Percentiles rank a stretch among this genome's conserved stretches.
phyloP scores from a whole-genome alignment of 1,284 basidiomycete species.

The Amylostereum chailletii region DNA sequence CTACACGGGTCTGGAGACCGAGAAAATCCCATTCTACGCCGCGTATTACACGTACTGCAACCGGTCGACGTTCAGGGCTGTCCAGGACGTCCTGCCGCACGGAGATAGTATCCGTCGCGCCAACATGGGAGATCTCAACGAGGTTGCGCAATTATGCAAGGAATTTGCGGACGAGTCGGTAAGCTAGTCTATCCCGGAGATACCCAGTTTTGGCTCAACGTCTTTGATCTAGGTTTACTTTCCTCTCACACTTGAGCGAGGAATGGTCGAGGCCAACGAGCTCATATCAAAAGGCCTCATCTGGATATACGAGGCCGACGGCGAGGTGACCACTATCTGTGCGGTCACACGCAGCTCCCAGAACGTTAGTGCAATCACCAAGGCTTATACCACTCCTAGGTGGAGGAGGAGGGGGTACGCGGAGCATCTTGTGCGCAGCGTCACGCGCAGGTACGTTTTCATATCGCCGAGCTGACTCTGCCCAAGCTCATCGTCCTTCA shows the following conservation, averaged over 20 bases:
- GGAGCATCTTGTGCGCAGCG: slow-evolving; percentile 34
- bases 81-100: slow-evolving; percentile 16
- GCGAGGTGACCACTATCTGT: slow-evolving; percentile 35
- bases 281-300: slow-evolving; percentile 32
- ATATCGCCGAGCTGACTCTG: not conserved
- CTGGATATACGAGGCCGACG: slow-evolving; percentile 36
- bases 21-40: slow-evolving; percentile 33
- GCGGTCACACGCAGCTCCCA: slow-evolving; percentile 37
- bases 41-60: slow-evolving; percentile 35
- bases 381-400: slow-evolving; percentile 36
- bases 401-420: slow-evolving; percentile 38
- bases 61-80: slow-evolving; percentile 21
- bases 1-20: slow-evolving; percentile 24
- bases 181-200: slow-evolving; percentile 9
- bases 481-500: slow-evolving; percentile 7
- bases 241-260: slow-evolving; percentile 26
- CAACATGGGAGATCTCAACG: slow-evolving; percentile 23
- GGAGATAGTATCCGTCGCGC: slow-evolving; percentile 26
- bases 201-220: too few species aligned
- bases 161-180: slow-evolving; percentile 40
- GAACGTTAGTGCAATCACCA: slow-evolving; percentile 38
- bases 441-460: slow-evolving; percentile 28
- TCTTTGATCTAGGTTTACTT: slow-evolving; percentile 22
- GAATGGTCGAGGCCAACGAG: slow-evolving; percentile 30
- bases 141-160: slow-evolving; percentile 33